Percentiles rank a stretch among this genome's conserved stretches.
Conservation (phyloP, 2,329 filamentous ascomycete genomes). For the Xylariaceae sp. region DNA sequence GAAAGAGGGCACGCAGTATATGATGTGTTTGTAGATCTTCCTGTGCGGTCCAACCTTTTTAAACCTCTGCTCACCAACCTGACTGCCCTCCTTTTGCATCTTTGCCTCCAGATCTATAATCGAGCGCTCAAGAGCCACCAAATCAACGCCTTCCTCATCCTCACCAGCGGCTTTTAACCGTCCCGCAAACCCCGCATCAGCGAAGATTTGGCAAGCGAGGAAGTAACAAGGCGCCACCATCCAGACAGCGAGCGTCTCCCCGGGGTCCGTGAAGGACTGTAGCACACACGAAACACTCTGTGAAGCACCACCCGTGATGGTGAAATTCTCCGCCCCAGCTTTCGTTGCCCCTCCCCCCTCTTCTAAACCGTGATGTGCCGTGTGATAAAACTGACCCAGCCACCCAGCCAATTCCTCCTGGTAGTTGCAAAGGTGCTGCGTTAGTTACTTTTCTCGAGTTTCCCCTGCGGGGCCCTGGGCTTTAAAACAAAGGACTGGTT, state of each 20-base stretch:
- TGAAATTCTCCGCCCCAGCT: constrained; percentile 54
- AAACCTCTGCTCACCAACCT: constrained; percentile 25
- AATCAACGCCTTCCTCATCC: constrained; percentile 73
- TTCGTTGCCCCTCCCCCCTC: constrained; percentile 32
- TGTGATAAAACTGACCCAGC: constrained; percentile 61
- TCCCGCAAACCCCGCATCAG: constrained; percentile 71
- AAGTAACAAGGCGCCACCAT: constrained; percentile 81
- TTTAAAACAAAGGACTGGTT: too few relatives aligned
- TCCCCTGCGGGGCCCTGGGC: too few relatives aligned
- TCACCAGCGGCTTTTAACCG: constrained; percentile 70
- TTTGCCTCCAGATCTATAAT: constrained; percentile 13
- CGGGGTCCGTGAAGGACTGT: constrained; percentile 76
- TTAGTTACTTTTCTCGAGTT: too few relatives aligned
- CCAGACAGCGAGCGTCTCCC: constrained; percentile 73
- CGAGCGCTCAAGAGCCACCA: constrained; percentile 35
- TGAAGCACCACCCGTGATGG: constrained; percentile 80
- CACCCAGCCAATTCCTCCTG: constrained; percentile 67
- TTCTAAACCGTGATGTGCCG: constrained; percentile 16
- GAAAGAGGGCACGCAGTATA: constrained; percentile 87
- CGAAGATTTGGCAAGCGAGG: constrained; percentile 80
- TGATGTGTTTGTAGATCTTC: constrained; percentile 81
- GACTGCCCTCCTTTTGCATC: neutral
- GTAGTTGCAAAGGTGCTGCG: too few relatives aligned
- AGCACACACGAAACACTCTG: constrained; percentile 78
- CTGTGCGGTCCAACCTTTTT: constrained; percentile 58